Evolutionary conservation across 805 yeast genomes (phyloP).

Genomic region (Barnettozyma wickerhamii): DNA sequence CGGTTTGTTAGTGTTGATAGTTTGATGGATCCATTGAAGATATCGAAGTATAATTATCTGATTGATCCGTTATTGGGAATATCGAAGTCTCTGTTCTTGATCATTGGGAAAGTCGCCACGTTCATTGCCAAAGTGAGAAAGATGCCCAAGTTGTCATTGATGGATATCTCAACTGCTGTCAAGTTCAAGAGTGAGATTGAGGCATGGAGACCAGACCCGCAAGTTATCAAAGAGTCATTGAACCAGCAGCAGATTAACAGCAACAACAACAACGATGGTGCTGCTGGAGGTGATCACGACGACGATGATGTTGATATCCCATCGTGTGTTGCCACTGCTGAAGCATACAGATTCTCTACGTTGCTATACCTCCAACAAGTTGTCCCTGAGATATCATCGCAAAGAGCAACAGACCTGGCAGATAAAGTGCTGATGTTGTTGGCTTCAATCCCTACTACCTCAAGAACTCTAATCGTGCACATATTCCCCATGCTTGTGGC

Average conservation of each 20-base stretch:
- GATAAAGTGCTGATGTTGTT: constrained; percentile 54
- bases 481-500: constrained; percentile 62
- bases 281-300: too few relatives aligned
- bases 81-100: constrained; percentile 58
- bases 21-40: constrained; percentile 7
- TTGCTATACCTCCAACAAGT: constrained; percentile 62
- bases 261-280: too few relatives aligned
- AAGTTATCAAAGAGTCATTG: constrained; percentile 36
- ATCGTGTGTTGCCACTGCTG: constrained; percentile 65
- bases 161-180: constrained; percentile 50
- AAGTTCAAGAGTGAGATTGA: constrained; percentile 48
- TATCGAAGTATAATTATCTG: constrained; percentile 4
- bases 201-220: constrained; percentile 49
- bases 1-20: constrained; percentile 1
- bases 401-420: constrained; percentile 50
- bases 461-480: constrained; percentile 54
- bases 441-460: constrained; percentile 58
- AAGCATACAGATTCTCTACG: constrained; percentile 59
- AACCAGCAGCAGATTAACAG: too few relatives aligned
- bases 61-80: constrained; percentile 68
- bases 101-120: constrained; percentile 60
- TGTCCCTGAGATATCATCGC: constrained; percentile 62
- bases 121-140: constrained; percentile 46
- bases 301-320: constrained; percentile 41
- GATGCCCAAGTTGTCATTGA: constrained; percentile 37